Base-by-base conservation (phyloP, 805 yeast genomes). In the Pichia nanzhaoensis region DNA sequence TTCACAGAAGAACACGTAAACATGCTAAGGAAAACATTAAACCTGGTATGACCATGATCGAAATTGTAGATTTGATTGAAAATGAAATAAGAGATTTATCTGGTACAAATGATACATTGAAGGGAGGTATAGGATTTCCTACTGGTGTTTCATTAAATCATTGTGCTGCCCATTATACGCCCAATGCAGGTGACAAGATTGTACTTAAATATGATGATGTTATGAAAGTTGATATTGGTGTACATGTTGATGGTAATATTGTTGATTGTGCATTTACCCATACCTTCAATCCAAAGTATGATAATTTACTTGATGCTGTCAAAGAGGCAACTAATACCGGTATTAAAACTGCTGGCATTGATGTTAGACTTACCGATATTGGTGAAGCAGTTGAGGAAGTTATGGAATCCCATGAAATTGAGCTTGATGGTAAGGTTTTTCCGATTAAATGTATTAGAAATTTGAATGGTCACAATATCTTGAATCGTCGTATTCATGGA, bases 81-180 rank as follows among this genome's bases (percentile, higher is more conserved):
- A 78, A 88, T 59, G 77, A 91, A 0, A 84, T 85, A 7, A 75
- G 98, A 55, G 75, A 80, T 4, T 78, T 82, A 55, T 74, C 89
- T 14, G 65, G 58, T 18, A 60, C 64, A 0, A 83, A 82, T 41
- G 83, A 80, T 55, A 73, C 79, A 36, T 73, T 76, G 27, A 72
- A 75, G 49, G 93, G 88, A 16, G 99, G 99, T 34, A 79, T 90
- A 57, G 99, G 98, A 5, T 93, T 93, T 74, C 99, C 99, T 41
- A 89, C 97, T n/a, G 99, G 99, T 48, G 75, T 93, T 34, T 87
- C 96, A 1, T 65, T 91, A 52, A 93, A 93, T 66, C 85, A 89
- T 60, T 82, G 88, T 60, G 99, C 99, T 21, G 99, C 99, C 0
- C 99, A 93, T 63, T 93, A 89, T 66, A 91, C 98, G 0, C 99